Base-by-base conservation (phyloP, 345 rosid genomes). In the Isatis tinctoria region DNA sequence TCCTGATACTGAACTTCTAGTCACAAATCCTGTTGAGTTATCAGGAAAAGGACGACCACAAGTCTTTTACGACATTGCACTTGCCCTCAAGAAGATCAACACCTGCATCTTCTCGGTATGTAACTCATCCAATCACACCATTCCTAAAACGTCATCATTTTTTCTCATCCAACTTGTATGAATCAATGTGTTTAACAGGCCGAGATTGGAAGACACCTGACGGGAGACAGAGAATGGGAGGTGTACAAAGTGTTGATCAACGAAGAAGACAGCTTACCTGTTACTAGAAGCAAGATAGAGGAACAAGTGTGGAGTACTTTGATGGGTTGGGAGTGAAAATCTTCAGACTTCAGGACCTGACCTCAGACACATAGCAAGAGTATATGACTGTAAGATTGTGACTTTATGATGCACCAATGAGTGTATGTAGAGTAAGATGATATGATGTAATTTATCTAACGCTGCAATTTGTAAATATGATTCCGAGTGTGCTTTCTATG, bases 11-110 rank as follows among this genome's bases (percentile, higher is more conserved):
- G 92, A 95, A 81, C 89, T 92, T 61, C 77, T 90, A 56, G 96
- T 95, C 17, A 96, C 97, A 62, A 95, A 95, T 69, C 97, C 93
- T 16, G 99, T 95, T 52, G 96, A 92, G 74, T 74, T 95, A 83
- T 90, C 93, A 12, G 94, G 97, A 73, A 95, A 90, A 57, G 99
- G 99, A 17, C 83, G 99, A 24, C 99, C 99, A 64, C 92, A 88
- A 54, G 99, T 92, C 82, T 95, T 95, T 61, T 73, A 84, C 40
- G 99, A 95, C 72, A 86, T 91, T 20, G 88, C 96, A 78, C 85
- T 85, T 64, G 92, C 99, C 70, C 96, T 92, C 67, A 90, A 84
- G 86, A 86, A 51, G 85, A 92, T 87, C 32, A 28, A 85, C 41
- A 82, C 80, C 22, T 83, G 97, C 88, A 95, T 95, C 65, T 95